Percentiles rank a stretch among this genome's conserved stretches.
Conservation (phyloP, 2,329 filamentous ascomycete species). For the Aspergillus hortae region DNA sequence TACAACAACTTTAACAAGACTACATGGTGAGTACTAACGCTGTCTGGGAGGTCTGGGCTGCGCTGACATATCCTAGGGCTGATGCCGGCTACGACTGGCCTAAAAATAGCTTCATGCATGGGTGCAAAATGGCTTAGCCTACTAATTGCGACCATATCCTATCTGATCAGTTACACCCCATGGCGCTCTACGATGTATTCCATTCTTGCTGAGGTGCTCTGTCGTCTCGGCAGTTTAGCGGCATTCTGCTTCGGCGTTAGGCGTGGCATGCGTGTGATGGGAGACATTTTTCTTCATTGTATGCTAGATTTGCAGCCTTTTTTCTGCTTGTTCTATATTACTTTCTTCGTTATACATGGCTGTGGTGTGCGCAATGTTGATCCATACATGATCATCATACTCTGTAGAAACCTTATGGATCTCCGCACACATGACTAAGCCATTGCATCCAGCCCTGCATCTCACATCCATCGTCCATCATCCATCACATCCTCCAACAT, state of each 20-base stretch:
- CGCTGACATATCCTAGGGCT: conserved; percentile 29
- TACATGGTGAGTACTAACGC: conserved; percentile 48
- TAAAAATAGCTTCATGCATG: conserved; percentile 59
- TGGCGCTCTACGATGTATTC: neutral
- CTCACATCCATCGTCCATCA: neutral
- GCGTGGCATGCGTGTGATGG: neutral
- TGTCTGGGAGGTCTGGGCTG: neutral
- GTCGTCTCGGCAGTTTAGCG: conserved; percentile 3
- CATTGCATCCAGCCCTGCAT: neutral
- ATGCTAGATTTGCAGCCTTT: neutral
- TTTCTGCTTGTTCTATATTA: neutral
- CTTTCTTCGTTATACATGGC: neutral
- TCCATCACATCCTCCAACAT: neutral
- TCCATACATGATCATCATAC: too few species aligned
- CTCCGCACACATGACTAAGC: neutral
- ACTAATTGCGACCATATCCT: too few species aligned
- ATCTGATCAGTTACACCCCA: too few species aligned
- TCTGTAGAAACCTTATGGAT: too few species aligned
- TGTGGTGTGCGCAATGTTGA: too few species aligned
- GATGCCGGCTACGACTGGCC: conserved; percentile 57
- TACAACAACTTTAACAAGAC: conserved; percentile 65
- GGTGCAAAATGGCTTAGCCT: conserved; percentile 39
- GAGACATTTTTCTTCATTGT: neutral
- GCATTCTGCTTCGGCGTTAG: conserved; percentile 18
- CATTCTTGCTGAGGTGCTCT: neutral